Evolutionary conservation across 225 moss, liverwort and hornwort species (phyloP).

Genomic region (Polytrichum commune): DNA sequence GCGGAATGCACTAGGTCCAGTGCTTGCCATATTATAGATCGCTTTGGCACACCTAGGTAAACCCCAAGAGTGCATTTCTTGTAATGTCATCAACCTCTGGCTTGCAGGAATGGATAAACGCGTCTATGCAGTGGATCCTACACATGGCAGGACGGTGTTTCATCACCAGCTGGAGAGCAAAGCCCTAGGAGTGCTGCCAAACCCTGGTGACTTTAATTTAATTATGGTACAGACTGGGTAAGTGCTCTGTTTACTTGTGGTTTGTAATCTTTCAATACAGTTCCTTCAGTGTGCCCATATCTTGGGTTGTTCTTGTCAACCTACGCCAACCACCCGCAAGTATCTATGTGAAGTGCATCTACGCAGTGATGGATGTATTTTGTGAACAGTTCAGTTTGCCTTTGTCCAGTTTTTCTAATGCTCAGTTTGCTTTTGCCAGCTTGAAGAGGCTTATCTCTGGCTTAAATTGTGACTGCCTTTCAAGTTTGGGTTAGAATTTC

Average conservation of each 20-base stretch:
- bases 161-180: slow-evolving; percentile 75
- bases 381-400: no score
- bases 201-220: slow-evolving; percentile 81
- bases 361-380: no score
- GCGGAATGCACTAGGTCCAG: no score
- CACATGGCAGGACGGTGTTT: slow-evolving; percentile 36
- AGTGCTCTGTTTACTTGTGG: slow-evolving; percentile 19
- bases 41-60: no score
- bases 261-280: background rate
- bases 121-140: slow-evolving; percentile 74
- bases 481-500: no score
- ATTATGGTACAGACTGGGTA: slow-evolving; percentile 95
- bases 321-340: background rate
- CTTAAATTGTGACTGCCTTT: no score
- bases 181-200: slow-evolving; percentile 84
- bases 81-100: background rate
- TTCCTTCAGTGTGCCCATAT: background rate
- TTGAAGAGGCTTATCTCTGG: no score
- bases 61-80: background rate
- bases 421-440: no score
- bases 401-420: no score
- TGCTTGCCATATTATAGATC: no score
- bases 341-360: no score
- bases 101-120: slow-evolving; percentile 79
- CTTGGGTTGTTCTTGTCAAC: background rate